phyloP scores from a whole-genome alignment of 169 alveolate species.

The Toxoplasma gondii region DNA sequence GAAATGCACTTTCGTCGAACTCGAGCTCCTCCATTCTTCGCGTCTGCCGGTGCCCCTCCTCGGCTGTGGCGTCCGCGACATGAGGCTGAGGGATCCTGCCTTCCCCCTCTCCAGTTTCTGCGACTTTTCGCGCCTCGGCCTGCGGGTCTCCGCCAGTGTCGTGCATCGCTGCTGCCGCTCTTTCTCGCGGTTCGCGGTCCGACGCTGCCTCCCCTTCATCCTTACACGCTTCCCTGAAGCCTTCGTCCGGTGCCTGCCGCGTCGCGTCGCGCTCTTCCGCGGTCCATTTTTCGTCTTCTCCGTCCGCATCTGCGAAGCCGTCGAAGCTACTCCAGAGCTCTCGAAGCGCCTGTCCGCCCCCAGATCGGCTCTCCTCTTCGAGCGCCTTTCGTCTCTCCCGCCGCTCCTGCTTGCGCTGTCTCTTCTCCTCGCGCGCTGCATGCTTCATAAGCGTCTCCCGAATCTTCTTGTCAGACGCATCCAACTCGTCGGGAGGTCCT shows the following conservation, averaged over 20 bases:
- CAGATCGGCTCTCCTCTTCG: too few relatives aligned
- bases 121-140: neutral
- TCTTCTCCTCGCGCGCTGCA: neutral
- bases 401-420: neutral
- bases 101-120: neutral
- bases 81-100: neutral
- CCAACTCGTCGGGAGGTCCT: conserved; percentile 21
- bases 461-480: neutral
- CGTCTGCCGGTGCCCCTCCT: neutral
- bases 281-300: too few relatives aligned
- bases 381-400: neutral
- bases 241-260: too few relatives aligned
- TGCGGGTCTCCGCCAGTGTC: neutral
- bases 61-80: neutral
- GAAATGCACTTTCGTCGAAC: neutral
- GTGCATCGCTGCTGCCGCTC: neutral
- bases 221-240: too few relatives aligned
- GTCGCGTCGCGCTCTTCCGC: too few relatives aligned
- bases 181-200: too few relatives aligned
- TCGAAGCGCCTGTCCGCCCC: neutral
- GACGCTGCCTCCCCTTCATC: too few relatives aligned
- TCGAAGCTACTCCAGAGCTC: neutral
- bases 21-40: neutral
- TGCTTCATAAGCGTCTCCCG: neutral
- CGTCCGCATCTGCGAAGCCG: too few relatives aligned